Evolutionary conservation across 106 monocot species (phyloP).

Genomic region (Phalaenopsis equestris): DNA sequence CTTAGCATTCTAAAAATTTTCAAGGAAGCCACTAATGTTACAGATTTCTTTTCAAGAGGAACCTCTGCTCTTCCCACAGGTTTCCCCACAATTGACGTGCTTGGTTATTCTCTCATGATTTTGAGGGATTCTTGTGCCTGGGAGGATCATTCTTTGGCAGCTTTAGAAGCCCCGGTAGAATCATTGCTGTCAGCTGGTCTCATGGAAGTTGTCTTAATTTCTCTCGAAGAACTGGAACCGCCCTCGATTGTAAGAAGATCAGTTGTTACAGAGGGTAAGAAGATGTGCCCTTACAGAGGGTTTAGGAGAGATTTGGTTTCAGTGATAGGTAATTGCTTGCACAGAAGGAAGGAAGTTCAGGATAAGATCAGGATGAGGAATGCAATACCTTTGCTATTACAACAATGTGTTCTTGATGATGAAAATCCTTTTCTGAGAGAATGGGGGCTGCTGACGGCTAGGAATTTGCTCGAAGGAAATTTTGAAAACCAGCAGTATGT

Average conservation of each 20-base stretch:
- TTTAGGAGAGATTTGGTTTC: constrained; percentile 83
- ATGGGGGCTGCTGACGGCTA: constrained; percentile 70
- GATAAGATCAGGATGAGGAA: constrained; percentile 63
- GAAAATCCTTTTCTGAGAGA: constrained; percentile 82
- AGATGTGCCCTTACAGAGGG: constrained; percentile 73
- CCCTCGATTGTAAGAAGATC: constrained; percentile 55
- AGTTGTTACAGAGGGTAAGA: neutral
- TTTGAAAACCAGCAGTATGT: constrained; percentile 61
- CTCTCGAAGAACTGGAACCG: constrained; percentile 64
- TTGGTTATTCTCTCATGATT: constrained; percentile 68
- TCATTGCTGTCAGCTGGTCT: constrained; percentile 43
- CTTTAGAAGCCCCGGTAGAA: constrained; percentile 8
- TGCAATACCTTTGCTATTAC: constrained; percentile 58
- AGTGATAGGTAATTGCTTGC: constrained; percentile 51
- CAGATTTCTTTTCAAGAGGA: constrained; percentile 37
- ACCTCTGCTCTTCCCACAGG: constrained; percentile 57
- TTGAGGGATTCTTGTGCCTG: constrained; percentile 70
- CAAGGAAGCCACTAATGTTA: constrained; percentile 31
- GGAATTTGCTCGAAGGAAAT: constrained; percentile 74
- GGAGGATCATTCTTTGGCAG: constrained; percentile 17
- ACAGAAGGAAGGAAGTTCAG: constrained; percentile 57
- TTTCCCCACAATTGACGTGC: constrained; percentile 38
- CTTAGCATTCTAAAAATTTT: constrained; percentile 29
- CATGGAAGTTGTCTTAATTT: constrained; percentile 32
- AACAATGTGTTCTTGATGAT: constrained; percentile 83